A percentile compares a stretch with the other conserved stretches of the same genome.
Evolutionary conservation across 2,329 filamentous ascomycete species (phyloP).

Genomic region (Atkinsonella hypoxylon): DNA sequence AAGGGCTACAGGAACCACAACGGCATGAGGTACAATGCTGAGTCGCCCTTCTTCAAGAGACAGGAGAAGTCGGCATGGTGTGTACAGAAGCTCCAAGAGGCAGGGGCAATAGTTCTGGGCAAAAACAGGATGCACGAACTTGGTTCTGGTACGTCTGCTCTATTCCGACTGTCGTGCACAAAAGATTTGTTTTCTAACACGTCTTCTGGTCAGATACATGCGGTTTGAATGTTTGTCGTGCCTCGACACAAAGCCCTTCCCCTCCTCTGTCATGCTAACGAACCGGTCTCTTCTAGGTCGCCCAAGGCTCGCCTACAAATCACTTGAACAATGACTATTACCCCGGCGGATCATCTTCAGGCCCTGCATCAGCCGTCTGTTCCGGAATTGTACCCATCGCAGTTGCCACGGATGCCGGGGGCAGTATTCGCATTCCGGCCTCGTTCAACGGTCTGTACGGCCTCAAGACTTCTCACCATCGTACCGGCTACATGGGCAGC

Average conservation of each 20-base stretch:
- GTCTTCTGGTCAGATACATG: constrained; percentile 45
- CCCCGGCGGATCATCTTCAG: constrained; percentile 70
- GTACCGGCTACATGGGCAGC: constrained; percentile 45
- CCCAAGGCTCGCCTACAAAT: constrained; percentile 63
- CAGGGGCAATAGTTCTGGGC: constrained; percentile 62
- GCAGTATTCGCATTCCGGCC: constrained; percentile 61
- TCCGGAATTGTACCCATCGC: constrained; percentile 64
- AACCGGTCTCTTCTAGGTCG: constrained; percentile 26
- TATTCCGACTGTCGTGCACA: background rate
- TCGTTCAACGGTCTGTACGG: constrained; percentile 72
- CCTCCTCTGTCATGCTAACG: constrained; percentile 22
- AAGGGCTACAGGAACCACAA: constrained; percentile 56
- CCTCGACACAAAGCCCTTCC: background rate
- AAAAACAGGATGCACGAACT: constrained; percentile 75
- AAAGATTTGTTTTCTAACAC: background rate
- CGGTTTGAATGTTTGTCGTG: constrained; percentile 56
- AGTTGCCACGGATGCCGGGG: constrained; percentile 65
- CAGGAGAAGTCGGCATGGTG: constrained; percentile 54
- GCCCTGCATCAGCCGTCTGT: constrained; percentile 57
- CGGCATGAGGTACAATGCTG: constrained; percentile 51
- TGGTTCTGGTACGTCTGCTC: constrained; percentile 45
- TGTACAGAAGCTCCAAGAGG: constrained; percentile 56
- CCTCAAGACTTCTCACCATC: constrained; percentile 66
- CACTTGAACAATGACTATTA: constrained; percentile 69
- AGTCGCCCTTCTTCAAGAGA: constrained; percentile 35